Evolutionary conservation across 2,329 filamentous ascomycete genomes (phyloP).

Genomic region (Paracorniculantispora psalliotae): DNA sequence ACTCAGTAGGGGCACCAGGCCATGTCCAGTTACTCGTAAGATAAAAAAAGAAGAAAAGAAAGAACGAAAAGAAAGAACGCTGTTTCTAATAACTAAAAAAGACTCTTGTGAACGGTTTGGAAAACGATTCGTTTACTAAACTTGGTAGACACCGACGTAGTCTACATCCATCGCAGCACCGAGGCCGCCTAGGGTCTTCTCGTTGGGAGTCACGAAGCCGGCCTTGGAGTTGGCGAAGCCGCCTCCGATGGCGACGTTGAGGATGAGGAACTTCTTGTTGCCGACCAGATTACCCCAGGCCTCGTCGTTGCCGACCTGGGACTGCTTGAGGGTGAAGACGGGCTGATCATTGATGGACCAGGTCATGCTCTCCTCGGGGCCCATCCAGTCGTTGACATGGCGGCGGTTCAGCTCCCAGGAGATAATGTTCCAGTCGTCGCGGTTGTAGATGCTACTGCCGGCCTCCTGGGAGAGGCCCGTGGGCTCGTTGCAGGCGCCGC

Average conservation of each 20-base stretch:
- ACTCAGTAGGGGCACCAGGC: no score
- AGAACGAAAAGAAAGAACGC: no score
- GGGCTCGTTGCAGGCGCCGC: slow-evolving; percentile 39
- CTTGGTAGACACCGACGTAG: slow-evolving; percentile 33
- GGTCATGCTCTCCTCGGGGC: slow-evolving; percentile 27
- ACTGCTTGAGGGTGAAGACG: slow-evolving; percentile 24
- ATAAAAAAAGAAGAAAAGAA: no score
- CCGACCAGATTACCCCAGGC: slow-evolving; percentile 29
- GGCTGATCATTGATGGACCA: slow-evolving; percentile 31
- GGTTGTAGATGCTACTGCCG: slow-evolving; percentile 17
- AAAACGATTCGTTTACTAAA: neutral
- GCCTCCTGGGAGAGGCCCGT: slow-evolving; percentile 26
- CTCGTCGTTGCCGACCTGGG: slow-evolving; percentile 21
- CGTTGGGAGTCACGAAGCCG: slow-evolving; percentile 28
- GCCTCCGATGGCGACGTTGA: slow-evolving; percentile 38
- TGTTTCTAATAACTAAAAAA: no score
- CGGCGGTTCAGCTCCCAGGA: slow-evolving; percentile 30
- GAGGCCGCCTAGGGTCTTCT: slow-evolving; percentile 27
- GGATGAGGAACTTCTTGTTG: slow-evolving; percentile 29
- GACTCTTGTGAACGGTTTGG: no score
- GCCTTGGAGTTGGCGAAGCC: slow-evolving; percentile 32
- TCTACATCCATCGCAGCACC: slow-evolving; percentile 33
- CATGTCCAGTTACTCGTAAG: no score
- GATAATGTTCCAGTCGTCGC: slow-evolving; percentile 30
- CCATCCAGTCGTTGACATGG: slow-evolving; percentile 14